Conservation (phyloP, 2,329 filamentous ascomycete species). For the Pseudogymnoascus sp. region DNA sequence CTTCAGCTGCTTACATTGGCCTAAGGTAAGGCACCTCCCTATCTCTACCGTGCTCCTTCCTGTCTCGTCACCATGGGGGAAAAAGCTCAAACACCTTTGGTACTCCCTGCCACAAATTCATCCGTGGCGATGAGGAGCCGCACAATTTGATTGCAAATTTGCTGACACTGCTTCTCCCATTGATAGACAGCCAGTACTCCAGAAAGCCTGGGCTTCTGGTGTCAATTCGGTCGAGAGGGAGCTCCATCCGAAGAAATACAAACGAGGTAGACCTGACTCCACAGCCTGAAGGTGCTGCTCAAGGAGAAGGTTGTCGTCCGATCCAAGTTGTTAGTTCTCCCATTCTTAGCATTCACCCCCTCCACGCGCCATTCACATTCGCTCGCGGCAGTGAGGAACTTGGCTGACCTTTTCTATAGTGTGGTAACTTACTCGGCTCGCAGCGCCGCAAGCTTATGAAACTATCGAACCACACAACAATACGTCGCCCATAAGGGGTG, state of each 20-base stretch:
- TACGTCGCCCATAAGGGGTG: conserved; percentile 30
- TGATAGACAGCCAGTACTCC: conserved; percentile 11
- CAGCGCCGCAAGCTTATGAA: conserved; percentile 8
- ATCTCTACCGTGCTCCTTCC: background rate
- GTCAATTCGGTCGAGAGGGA: conserved; percentile 38
- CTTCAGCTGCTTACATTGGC: background rate
- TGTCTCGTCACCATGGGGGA: conserved; percentile 1
- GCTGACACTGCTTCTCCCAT: background rate
- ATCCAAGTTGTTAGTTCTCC: conserved; percentile 11
- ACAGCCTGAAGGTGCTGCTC: conserved; percentile 1
- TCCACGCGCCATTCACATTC: background rate
- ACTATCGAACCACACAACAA: background rate
- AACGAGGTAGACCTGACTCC: background rate
- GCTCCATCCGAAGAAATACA: conserved; percentile 4
- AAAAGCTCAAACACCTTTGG: conserved; percentile 4
- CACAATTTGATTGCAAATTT: background rate
- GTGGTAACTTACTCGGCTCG: conserved; percentile 1
- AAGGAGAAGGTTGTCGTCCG: background rate
- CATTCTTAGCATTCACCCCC: background rate
- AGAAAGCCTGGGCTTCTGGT: conserved; percentile 45
- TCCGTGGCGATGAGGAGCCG: background rate
- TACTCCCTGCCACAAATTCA: background rate
- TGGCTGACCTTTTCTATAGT: background rate
- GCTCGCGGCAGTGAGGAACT: background rate
- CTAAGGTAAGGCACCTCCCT: background rate